These are phyloP conservation scores for Tephrocybe sp. DNA, from an alignment of 768 basidiomycete genomes.

Conservation along the genomic window DNA sequence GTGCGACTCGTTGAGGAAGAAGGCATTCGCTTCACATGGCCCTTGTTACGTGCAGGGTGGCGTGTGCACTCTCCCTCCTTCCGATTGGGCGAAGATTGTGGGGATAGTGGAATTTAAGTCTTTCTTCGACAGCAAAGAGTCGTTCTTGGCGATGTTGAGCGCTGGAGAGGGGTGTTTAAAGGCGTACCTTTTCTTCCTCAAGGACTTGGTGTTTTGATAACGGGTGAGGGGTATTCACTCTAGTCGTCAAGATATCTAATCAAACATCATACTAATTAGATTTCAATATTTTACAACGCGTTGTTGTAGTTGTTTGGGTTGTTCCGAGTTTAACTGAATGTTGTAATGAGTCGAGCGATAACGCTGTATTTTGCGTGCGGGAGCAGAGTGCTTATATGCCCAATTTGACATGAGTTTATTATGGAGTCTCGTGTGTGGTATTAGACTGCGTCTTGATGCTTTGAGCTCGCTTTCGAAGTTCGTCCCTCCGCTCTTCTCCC, in stretches of 20 bases:
- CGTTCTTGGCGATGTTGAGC: constrained; percentile 26
- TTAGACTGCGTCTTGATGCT: constrained; percentile 27
- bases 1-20: constrained; percentile 32
- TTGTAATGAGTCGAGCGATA: too few relatives aligned
- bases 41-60: constrained; percentile 40
- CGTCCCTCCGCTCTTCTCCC: constrained; percentile 52
- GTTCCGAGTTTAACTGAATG: too few relatives aligned
- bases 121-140: constrained; percentile 30
- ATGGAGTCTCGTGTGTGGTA: not conserved
- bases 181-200: constrained; percentile 22
- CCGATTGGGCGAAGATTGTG: constrained; percentile 37
- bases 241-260: not conserved
- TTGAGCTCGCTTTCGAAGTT: constrained; percentile 49
- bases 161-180: constrained; percentile 31
- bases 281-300: too few relatives aligned
- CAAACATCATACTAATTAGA: too few relatives aligned
- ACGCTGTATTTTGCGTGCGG: too few relatives aligned
- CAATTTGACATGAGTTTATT: too few relatives aligned
- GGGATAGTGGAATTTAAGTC: constrained; percentile 33
- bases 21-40: constrained; percentile 42
- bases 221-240: not conserved
- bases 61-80: constrained; percentile 33
- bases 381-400: too few relatives aligned
- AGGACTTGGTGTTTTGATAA: constrained; percentile 3
- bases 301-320: too few relatives aligned